Evolutionary conservation across 768 basidiomycete genomes (phyloP), one percentile per base, ranked within the genome.

Genomic region (Naganishia randhawae): DNA sequence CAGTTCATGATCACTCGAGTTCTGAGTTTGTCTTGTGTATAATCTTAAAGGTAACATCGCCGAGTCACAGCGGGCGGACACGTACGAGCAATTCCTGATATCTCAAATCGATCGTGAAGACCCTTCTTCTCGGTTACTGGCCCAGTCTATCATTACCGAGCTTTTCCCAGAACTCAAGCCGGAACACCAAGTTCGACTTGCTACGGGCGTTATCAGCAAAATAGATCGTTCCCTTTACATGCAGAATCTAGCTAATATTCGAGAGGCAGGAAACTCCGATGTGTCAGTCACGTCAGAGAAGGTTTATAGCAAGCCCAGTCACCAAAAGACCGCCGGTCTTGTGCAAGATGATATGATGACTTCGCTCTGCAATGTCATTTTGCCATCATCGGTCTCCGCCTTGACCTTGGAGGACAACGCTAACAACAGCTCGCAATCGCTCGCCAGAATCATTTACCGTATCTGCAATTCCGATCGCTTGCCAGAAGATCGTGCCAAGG

Each of bases 71-170:
- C 73, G 83, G 22, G 82, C 81, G 62, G 62, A 75, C 1, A 71
- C 78, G 25, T 83, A 86, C 68, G 73, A 87, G 19, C 80, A 81
- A 1, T 80, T 80, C 63, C 75, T 93, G 16, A 73, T 90, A 3
- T 71, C 72, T 19, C 86, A 85, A 70, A 70, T 90, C 13, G 80
- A 82, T 1, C 83, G 85, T 53, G 61, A 80, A 0, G 82, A 85
- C 69, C 74, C 85, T 0, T 83, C 89, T 70, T 81, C 84, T 33
- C 83, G 86, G 19, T 78, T 85, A 2, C 78, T 92, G 52, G 84
- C 85, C 0, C 85, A 86, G 73, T 81, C 92, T 11, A 80, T 90
- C 63, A 79, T 85, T n/a, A 83, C 86, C n/a, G 83, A 85, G 0
- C 76, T 93, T 63, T 76, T 92, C 35, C 77, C 78, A 35, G 83